A percentile compares a stretch with the other conserved stretches of the same genome.
Conservation (phyloP, 306 rosid genomes). For the Pterocarpus macrocarpus region DNA sequence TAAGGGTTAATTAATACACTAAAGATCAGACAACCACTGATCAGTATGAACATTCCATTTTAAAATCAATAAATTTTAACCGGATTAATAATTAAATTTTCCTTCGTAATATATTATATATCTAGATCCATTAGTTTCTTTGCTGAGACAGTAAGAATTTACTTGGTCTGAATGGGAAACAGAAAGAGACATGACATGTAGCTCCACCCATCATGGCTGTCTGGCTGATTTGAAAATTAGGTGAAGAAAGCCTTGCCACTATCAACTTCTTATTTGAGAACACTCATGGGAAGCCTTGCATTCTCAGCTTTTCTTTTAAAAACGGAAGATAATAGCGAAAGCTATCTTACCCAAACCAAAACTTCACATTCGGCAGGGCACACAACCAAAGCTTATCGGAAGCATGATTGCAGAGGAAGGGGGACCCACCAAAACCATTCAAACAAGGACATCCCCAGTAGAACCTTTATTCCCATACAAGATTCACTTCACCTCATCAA, state of each 20-base stretch:
- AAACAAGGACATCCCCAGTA: constrained; percentile 7
- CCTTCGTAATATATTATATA: background rate
- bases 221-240: constrained; percentile 8
- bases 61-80: background rate
- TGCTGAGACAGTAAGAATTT: background rate
- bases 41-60: background rate
- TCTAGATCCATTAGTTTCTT: background rate
- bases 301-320: constrained; percentile 20
- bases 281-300: background rate
- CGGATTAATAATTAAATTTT: background rate
- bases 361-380: background rate
- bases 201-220: constrained; percentile 9
- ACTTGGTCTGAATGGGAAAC: constrained; percentile 28
- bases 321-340: constrained; percentile 10
- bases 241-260: constrained; percentile 9
- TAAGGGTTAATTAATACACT: too few relatives aligned
- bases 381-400: constrained; percentile 39
- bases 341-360: constrained; percentile 5
- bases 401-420: constrained; percentile 38
- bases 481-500: constrained; percentile 49
- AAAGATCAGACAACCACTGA: background rate
- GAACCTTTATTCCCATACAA: background rate
- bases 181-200: constrained; percentile 42
- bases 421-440: constrained; percentile 43
- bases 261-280: background rate